phyloP scores from a whole-genome alignment of 805 yeast species.

The Scheffersomyces amazonensis region DNA sequence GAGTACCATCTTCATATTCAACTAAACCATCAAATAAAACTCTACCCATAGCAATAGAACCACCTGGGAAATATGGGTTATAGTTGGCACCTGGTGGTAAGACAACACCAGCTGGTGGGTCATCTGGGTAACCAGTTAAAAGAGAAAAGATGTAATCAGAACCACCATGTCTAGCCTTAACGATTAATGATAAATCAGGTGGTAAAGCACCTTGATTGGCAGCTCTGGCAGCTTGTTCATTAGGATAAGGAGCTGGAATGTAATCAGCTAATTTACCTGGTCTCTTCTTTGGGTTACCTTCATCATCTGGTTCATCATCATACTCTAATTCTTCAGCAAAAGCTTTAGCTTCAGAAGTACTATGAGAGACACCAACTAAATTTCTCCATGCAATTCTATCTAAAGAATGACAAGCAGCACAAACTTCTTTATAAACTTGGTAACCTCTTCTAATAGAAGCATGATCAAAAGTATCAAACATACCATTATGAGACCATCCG shows the following conservation, averaged over 20 bases:
- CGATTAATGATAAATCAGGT: constrained; percentile 94
- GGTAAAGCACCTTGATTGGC: constrained; percentile 99
- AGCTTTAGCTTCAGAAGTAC: constrained; percentile 82
- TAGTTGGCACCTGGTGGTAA: constrained; percentile 94
- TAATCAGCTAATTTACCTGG: constrained; percentile 96
- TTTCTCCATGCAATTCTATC: constrained; percentile 99
- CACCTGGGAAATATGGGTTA: constrained; percentile 99
- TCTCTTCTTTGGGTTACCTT: constrained; percentile 97
- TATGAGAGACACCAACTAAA: constrained; percentile 94
- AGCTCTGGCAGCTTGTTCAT: constrained; percentile 99
- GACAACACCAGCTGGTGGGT: constrained; percentile 94
- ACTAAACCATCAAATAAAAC: constrained; percentile 96
- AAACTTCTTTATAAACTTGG: constrained; percentile 97
- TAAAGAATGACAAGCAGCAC: constrained; percentile 98
- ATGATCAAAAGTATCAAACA: constrained; percentile 89
- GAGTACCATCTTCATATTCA: constrained; percentile 98
- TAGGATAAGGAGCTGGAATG: constrained; percentile 92
- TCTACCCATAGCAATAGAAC: constrained; percentile 98
- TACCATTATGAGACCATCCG: constrained; percentile 93
- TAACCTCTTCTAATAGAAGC: constrained; percentile 97
- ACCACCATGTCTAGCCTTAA: constrained; percentile 99
- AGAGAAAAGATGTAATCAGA: constrained; percentile 91
- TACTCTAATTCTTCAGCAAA: constrained; percentile 97
- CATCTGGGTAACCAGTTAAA: constrained; percentile 98
- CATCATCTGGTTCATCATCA: constrained; percentile 94